Evolutionary conservation across 306 rosid genomes (phyloP).

Genomic region (Trifolium dubium): DNA sequence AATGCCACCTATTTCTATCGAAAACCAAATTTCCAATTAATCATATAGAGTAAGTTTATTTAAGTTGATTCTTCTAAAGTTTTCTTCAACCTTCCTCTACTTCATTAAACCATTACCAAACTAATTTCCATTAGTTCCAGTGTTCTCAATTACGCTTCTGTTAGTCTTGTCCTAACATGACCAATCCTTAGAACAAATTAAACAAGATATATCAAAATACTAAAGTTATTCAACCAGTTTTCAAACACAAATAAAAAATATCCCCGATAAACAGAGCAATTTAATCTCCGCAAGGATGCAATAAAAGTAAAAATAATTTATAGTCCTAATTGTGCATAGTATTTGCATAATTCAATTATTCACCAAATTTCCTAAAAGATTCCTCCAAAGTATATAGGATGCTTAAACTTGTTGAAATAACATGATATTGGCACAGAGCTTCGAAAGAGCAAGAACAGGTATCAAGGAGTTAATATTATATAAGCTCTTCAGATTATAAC

Average conservation of each 20-base stretch:
- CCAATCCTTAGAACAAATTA: background rate
- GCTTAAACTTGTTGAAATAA: background rate
- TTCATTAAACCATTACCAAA: background rate
- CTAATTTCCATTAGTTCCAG: background rate
- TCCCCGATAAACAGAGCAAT: background rate
- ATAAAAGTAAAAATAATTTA: background rate
- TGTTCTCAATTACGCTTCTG: background rate
- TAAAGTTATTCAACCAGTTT: background rate
- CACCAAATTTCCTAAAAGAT: background rate
- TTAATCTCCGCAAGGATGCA: background rate
- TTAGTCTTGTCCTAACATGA: slow-evolving; percentile 7
- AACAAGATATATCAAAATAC: background rate
- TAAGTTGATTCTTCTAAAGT: background rate
- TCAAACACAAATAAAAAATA: background rate
- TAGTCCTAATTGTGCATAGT: background rate
- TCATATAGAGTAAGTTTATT: background rate
- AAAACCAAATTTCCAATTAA: background rate
- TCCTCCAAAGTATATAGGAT: slow-evolving; percentile 7
- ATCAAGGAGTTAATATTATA: slow-evolving; percentile 28
- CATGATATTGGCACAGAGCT: background rate
- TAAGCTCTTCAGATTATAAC: background rate
- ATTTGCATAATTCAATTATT: background rate
- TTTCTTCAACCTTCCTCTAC: slow-evolving; percentile 7
- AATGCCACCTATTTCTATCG: background rate
- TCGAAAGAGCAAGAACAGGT: background rate